Percentiles rank a stretch among this genome's conserved stretches.
Conservation (phyloP, 495 filamentous ascomycete species). For the Aspergillus heteromorphus region DNA sequence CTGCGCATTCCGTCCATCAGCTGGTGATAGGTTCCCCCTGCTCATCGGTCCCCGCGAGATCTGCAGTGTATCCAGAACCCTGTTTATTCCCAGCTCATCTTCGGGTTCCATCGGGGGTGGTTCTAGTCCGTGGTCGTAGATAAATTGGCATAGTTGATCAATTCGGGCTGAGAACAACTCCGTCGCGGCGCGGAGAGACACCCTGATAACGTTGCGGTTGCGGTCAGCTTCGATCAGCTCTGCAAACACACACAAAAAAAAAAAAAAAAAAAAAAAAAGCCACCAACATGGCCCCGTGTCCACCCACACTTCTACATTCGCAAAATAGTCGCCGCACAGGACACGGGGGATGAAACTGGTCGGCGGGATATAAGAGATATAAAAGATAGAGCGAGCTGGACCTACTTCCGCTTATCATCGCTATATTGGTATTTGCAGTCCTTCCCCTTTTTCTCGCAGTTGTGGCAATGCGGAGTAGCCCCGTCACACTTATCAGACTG, state of each 20-base stretch:
- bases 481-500: constrained; percentile 37
- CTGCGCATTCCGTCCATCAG: not conserved
- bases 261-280: not conserved
- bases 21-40: not conserved
- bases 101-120: constrained; percentile 40
- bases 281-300: not conserved
- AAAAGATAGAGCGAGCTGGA: constrained; percentile 1
- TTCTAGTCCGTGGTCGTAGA: constrained; percentile 37
- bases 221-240: not conserved
- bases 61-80: constrained; percentile 41
- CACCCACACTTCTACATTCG: not conserved
- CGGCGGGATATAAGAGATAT: no score
- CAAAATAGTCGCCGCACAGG: not conserved
- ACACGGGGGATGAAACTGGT: not conserved
- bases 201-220: constrained; percentile 19
- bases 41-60: constrained; percentile 30
- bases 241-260: no score
- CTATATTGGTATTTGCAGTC: constrained; percentile 46
- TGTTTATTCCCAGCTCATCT: constrained; percentile 40
- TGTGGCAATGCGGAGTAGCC: constrained; percentile 40
- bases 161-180: constrained; percentile 44
- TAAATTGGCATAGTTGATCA: constrained; percentile 43
- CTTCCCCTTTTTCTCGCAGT: constrained; percentile 44
- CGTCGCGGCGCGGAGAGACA: constrained; percentile 45
- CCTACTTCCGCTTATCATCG: constrained; percentile 46